Conservation (phyloP, 352 stramenopile genomes). For the Thraustochytrium sp. region DNA sequence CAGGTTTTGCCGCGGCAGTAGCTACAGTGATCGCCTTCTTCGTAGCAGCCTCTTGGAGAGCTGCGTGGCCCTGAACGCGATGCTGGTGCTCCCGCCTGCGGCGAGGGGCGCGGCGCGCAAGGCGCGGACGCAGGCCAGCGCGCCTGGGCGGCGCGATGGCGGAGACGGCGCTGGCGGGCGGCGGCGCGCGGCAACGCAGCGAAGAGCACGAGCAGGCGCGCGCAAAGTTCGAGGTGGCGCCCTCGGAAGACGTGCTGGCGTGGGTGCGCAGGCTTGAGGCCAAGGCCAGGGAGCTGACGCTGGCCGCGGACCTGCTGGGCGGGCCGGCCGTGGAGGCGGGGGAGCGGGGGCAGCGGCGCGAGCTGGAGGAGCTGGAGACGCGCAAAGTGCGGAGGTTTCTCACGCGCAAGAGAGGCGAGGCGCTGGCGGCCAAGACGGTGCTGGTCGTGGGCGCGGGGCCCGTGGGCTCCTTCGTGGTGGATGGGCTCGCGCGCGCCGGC, state of each 20-base stretch:
- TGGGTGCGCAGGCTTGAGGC: background rate
- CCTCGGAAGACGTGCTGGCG: background rate
- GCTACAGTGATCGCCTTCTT: no score
- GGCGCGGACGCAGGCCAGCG: no score
- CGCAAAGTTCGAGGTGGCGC: background rate
- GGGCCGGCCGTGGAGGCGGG: no score
- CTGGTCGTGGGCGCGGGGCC: background rate
- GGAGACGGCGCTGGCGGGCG: background rate
- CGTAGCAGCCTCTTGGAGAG: no score
- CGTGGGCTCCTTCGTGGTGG: background rate
- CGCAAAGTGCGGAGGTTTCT: no score
- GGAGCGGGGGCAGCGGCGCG: background rate
- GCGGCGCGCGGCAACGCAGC: background rate
- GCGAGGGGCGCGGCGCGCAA: no score
- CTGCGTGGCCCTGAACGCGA: no score
- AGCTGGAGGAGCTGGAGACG: background rate
- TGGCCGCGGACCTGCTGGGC: background rate
- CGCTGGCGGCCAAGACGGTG: background rate
- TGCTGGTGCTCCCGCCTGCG: no score
- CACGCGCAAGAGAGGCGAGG: background rate
- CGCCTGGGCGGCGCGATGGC: background rate
- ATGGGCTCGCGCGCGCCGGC: background rate
- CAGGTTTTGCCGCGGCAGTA: no score
- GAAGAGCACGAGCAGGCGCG: background rate
- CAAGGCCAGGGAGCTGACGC: background rate